A percentile compares a stretch with the other conserved stretches of the same genome.
Evolutionary conservation across 352 stramenopile genomes (phyloP).

Genomic region (Pilasporangium apinafurcum): DNA sequence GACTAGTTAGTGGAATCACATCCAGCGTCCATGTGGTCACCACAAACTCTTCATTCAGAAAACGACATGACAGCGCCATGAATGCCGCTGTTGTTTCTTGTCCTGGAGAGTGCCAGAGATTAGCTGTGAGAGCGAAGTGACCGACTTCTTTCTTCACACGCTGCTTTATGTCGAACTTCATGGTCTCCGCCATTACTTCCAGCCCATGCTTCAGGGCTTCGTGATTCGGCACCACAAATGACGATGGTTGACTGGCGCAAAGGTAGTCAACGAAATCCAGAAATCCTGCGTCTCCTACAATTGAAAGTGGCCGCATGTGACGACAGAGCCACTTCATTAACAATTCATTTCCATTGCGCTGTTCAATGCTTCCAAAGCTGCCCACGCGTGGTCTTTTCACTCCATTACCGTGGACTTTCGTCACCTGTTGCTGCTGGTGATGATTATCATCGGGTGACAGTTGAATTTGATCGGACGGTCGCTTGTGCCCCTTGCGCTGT

Average conservation of each 20-base stretch:
- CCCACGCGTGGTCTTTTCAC: constrained; percentile 9
- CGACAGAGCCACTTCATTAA: constrained; percentile 31
- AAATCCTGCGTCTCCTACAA: constrained; percentile 25
- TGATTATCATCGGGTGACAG: not conserved
- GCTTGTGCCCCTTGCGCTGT: constrained; percentile 3
- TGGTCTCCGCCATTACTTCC: constrained; percentile 25
- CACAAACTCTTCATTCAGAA: constrained; percentile 23
- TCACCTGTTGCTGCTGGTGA: not conserved
- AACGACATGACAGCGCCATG: constrained; percentile 14
- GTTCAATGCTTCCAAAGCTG: constrained; percentile 7
- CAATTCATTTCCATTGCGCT: constrained; percentile 23
- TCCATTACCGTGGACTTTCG: too few species aligned
- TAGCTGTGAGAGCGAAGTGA: constrained; percentile 14
- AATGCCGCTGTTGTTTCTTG: not conserved
- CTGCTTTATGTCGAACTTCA: constrained; percentile 29
- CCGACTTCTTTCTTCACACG: constrained; percentile 20
- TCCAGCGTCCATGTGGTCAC: constrained; percentile 17
- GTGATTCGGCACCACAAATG: constrained; percentile 14
- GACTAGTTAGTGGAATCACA: constrained; percentile 9
- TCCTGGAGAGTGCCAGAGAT: constrained; percentile 13
- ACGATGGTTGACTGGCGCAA: not conserved
- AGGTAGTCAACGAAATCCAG: constrained; percentile 19
- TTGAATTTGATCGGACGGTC: not conserved
- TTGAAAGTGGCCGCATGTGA: constrained; percentile 21
- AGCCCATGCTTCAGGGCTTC: constrained; percentile 23